Evolutionary conservation across 768 basidiomycete species (phyloP), one percentile per base, ranked within the genome.

Genomic region (Pholiota microspora): DNA sequence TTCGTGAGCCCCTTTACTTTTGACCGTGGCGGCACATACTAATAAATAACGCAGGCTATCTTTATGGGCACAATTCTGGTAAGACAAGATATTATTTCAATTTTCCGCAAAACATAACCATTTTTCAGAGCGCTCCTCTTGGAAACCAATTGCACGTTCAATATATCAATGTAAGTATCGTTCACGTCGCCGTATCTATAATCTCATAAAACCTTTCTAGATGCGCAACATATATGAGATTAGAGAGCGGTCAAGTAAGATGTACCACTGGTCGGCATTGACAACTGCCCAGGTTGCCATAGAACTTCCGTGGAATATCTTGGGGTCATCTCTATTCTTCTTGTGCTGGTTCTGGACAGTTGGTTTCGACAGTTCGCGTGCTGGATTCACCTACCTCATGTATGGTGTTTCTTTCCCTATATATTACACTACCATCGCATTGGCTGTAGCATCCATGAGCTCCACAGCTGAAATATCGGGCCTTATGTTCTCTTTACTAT

Each of bases 321-420:
- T 84, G 1, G 82, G 82, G 23, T 81, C 85, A 0, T 73, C 77
- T 0, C 45, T 89, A 4, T 84, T 83, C 73, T 89, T 83, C 73
- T 62, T 84, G 18, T 85, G 82, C 64, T 89, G 86, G 86, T 89
- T 79, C 65, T 88, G 83, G 82, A 85, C 85, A 1, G 83, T 88
- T 21, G 86, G 83, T 0, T 83, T 83, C 63, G 73, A 73, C 2
- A 72, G 62, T 5, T 73, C 76, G 10, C 73, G 85, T 35, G 84
- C 72, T 1, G 86, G 76, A 2, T 86, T 78, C 67, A 83, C 80
- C 1, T 86, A 79, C 66, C 73, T 88, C 6, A 70, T 82, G 49
- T 68, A 79, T 23, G 79, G 76, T 0, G 62, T 88, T 9, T 64
- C 81, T 40, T 88, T 83, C 66, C 83, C 86, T 3, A 45, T 84